phyloP scores from a whole-genome alignment of 78 protist genomes.

The Dictyostelium intermedium region DNA sequence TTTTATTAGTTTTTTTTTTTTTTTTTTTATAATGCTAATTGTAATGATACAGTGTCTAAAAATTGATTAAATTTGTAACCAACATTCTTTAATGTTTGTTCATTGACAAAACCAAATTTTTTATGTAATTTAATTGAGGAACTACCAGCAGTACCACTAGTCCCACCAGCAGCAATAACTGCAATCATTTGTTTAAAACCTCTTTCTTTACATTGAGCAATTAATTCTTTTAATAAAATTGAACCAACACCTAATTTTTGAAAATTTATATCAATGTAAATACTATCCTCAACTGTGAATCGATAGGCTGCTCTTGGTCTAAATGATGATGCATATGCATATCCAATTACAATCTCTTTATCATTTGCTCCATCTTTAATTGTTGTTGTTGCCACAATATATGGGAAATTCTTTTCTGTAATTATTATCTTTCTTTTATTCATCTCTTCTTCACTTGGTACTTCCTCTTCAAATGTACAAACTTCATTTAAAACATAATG shows the following conservation, averaged over 20 bases:
- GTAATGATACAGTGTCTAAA: slow-evolving; percentile 22
- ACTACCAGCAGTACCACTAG: background rate
- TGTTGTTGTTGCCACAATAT: slow-evolving; percentile 31
- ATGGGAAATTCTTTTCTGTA: background rate
- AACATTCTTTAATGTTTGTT: background rate
- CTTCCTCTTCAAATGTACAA: slow-evolving; percentile 50
- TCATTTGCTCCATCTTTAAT: background rate
- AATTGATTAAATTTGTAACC: slow-evolving; percentile 42
- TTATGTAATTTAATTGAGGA: slow-evolving; percentile 30
- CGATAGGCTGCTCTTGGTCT: slow-evolving; percentile 56
- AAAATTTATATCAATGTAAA: background rate
- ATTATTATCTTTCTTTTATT: background rate
- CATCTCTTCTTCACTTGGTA: slow-evolving; percentile 14
- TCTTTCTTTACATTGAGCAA: background rate
- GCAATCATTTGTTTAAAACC: slow-evolving; percentile 60
- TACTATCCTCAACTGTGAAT: slow-evolving; percentile 40
- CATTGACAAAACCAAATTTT: background rate
- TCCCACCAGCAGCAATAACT: slow-evolving; percentile 30
- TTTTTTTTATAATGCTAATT: slow-evolving; percentile 4
- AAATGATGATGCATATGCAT: slow-evolving; percentile 1
- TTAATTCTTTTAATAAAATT: background rate
- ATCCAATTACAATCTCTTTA: slow-evolving; percentile 29
- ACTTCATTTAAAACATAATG: background rate
- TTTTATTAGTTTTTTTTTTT: background rate
- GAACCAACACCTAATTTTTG: slow-evolving; percentile 15